Base-by-base conservation (phyloP, 495 filamentous ascomycete species). In the Aspergillus hancockii region DNA sequence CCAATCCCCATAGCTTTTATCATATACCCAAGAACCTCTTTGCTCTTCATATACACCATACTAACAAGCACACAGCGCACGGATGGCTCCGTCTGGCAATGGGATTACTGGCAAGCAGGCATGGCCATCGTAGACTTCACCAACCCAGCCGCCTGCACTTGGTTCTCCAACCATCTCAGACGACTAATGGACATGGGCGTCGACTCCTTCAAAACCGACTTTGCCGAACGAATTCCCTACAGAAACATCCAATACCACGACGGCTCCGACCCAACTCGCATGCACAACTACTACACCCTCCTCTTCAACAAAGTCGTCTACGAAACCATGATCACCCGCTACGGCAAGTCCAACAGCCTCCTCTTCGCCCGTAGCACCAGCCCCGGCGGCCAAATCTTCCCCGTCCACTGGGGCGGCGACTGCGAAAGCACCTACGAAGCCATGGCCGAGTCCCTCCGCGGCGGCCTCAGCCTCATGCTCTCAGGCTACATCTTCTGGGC, bases 91-190 rank as follows among this genome's bases (percentile, higher is more conserved):
- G 72, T 90, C 22, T 90, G 82, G 80, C 86, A 90, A 70, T 89
- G 86, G 85, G 88, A 90, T 63, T 71, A 87, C 36, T 90, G 87
- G 87, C 86, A 90, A 65, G 83, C 85, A 19, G 87, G 88, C 34
- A 91, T 91, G 88, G 87, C 86, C 3, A 73, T 90, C 4, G 76
- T 90, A 9, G 88, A 90, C 64, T 89, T 90, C 71, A 90, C 88
- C 5, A 90, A 90, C 67, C 88, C 87, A 2, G 80, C 78, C 21
- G 87, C 87, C 8, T 79, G 78, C 51, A 63, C 72, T 18, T 90
- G 87, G 88, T 90, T 80, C 63, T 70, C 69, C 56, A 59, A 59
- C 3, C 85, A 87, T 60, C 70, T 90, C 9, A 73, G 84, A 31
- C 73, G 70, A 2, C 80, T 90, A 1, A 85, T 88, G 66, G 81